Percentiles rank a stretch among this genome's conserved stretches.
Evolutionary conservation across 176 grass and related monocot genomes (phyloP).

Genomic region (Tillandsia leiboldiana): DNA sequence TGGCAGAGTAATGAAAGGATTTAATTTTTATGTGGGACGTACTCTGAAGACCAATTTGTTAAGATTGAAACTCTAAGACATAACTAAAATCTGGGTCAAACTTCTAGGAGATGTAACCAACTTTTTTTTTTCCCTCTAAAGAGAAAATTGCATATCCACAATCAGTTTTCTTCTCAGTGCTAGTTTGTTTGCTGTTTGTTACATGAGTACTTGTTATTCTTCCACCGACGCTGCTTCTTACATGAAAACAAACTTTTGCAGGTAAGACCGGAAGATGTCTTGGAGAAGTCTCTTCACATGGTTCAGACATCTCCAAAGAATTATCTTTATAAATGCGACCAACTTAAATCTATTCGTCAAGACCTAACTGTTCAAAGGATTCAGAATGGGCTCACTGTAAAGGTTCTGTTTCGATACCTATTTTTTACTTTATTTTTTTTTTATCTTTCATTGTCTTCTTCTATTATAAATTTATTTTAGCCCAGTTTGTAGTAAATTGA

Average conservation of each 20-base stretch:
- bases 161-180: background rate
- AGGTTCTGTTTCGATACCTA: conserved; percentile 38
- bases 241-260: conserved; percentile 16
- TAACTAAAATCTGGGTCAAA: too few species aligned
- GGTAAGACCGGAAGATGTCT: conserved; percentile 85
- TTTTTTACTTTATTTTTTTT: background rate
- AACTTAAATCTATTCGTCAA: conserved; percentile 97
- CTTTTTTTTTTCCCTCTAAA: background rate
- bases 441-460: background rate
- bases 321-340: conserved; percentile 92
- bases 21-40: too few species aligned
- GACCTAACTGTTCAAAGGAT: conserved; percentile 97
- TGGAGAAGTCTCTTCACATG: conserved; percentile 87
- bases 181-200: background rate
- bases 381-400: conserved; percentile 73
- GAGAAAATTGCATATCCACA: background rate
- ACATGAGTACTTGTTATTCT: background rate
- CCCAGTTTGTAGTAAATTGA: background rate
- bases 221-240: background rate
- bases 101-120: background rate
- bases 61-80: too few species aligned
- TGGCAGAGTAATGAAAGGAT: too few species aligned
- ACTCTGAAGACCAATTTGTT: too few species aligned
- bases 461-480: background rate
- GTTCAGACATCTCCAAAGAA: conserved; percentile 72